phyloP scores from a whole-genome alignment of 2,329 filamentous ascomycete genomes.

The Rutstroemia sp. region DNA sequence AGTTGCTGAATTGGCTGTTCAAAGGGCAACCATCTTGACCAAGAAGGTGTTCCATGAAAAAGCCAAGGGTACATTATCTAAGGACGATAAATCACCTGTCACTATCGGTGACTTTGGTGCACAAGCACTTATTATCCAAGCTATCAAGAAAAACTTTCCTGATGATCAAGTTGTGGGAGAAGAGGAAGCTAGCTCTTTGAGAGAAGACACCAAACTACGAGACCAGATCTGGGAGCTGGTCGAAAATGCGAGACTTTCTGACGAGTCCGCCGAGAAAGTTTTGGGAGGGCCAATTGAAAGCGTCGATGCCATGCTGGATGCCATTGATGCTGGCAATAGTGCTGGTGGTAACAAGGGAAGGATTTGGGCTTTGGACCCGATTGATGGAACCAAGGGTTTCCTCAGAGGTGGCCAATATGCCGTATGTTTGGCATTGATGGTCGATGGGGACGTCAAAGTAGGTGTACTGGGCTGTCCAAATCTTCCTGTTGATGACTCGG shows the following conservation, averaged over 20 bases:
- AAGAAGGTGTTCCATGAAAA: slow-evolving; percentile 78
- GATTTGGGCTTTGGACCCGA: slow-evolving; percentile 95
- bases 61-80: slow-evolving; percentile 88
- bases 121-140: slow-evolving; percentile 90
- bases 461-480: slow-evolving; percentile 95
- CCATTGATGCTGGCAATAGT: slow-evolving; percentile 63
- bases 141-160: slow-evolving; percentile 84
- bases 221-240: slow-evolving; percentile 82
- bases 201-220: slow-evolving; percentile 60
- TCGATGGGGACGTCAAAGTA: slow-evolving; percentile 88
- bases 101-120: slow-evolving; percentile 98
- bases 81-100: slow-evolving; percentile 92
- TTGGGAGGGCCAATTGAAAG: slow-evolving; percentile 63
- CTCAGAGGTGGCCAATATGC: slow-evolving; percentile 94
- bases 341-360: slow-evolving; percentile 65
- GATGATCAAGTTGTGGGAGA: slow-evolving; percentile 87
- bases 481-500: slow-evolving; percentile 77
- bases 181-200: slow-evolving; percentile 79
- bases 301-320: slow-evolving; percentile 58
- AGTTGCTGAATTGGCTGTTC: slow-evolving; percentile 81
- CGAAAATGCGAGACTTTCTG: slow-evolving; percentile 59
- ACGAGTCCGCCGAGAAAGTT: slow-evolving; percentile 54
- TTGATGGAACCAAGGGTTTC: slow-evolving; percentile 97
- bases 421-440: slow-evolving; percentile 84
- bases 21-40: slow-evolving; percentile 70